Base-by-base conservation (phyloP, 345 rosid genomes). In the Linum tenue region DNA sequence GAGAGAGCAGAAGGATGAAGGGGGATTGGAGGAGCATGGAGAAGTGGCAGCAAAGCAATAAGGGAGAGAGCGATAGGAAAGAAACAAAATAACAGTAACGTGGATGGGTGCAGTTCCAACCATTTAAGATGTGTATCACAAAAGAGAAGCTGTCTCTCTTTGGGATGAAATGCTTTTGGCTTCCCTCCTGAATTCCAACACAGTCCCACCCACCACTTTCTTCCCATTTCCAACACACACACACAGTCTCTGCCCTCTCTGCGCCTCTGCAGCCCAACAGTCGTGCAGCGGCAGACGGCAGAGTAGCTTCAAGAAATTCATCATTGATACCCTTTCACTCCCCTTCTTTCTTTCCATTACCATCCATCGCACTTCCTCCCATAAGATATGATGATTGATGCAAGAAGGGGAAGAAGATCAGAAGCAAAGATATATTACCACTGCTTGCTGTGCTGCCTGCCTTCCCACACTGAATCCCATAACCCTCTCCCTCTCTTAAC, bases 1-100 rank as follows among this genome's bases (percentile, higher is more conserved):
- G 75, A 67, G 67, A 64, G 66, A 73, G 87, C 85, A 81, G 85
- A 82, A 67, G 81, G 87, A 63, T 80, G 85, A 69, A 76, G 16
- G 72, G 78, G 87, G 69, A 67, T 22, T 22, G 31, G 31, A 22
- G 31, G 31, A 22, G 31, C 31, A 22, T 22, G 31, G 31, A 22
- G 31, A 22, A 22, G 31, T 22, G 31, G 31, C 31, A 22, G 31
- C 31, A 22, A 22, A 22, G 31, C 31, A 22, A 22, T 22, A 22
- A 22, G 31, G 1, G 31, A 22, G 31, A 22, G 31, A 22, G 31
- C 31, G 31, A 22, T 22, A 22, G 31, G 31, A 22, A 22, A 22
- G 31, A 76, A 80, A 72, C 57, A 10, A 58, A 71, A 58, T 70
- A 50, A 76, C 64, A 72, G 60, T 64, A 80, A 80, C 82, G 84